These are phyloP conservation scores for Polygonum maritimum DNA, from an alignment of 148 eudicot genomes.

Conservation along the genomic window DNA sequence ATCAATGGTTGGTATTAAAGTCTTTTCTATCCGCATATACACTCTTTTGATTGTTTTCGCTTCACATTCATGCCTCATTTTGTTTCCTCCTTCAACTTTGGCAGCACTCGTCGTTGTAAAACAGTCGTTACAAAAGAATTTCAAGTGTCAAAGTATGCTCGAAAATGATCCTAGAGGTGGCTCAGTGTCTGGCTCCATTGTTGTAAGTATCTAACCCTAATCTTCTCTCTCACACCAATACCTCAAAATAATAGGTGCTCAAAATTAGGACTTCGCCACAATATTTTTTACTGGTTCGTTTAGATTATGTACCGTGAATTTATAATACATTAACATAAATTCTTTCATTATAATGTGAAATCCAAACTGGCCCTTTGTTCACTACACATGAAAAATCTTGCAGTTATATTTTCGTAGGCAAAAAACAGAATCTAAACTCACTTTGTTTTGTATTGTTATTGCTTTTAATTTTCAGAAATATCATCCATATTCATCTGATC, in stretches of 20 bases:
- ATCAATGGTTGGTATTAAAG: conserved; percentile 79
- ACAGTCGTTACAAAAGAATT: conserved; percentile 79
- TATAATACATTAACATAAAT: too few relatives aligned
- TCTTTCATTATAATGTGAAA: too few relatives aligned
- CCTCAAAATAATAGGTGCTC: too few relatives aligned
- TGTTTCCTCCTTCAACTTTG: not conserved
- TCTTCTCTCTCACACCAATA: not conserved
- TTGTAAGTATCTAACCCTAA: conserved; percentile 33
- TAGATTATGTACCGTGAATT: too few relatives aligned
- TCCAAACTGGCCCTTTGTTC: too few relatives aligned
- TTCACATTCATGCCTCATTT: not conserved
- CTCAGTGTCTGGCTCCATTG: conserved; percentile 76
- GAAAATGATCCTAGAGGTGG: conserved; percentile 98
- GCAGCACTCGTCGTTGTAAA: conserved; percentile 88
- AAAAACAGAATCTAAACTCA: not conserved
- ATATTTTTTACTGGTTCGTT: too few relatives aligned
- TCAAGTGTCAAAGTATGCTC: conserved; percentile 73
- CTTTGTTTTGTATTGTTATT: not conserved
- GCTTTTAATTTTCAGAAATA: conserved; percentile 43
- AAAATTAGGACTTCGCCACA: too few relatives aligned
- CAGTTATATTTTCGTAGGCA: not conserved
- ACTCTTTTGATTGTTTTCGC: not conserved
- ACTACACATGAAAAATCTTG: too few relatives aligned
- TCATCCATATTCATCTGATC: conserved; percentile 82
- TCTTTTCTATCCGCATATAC: not conserved